Evolutionary conservation across 1,139 yeast genomes (phyloP), one percentile per base, ranked within the genome.

Genomic region (Suhomyces atakaporum): DNA sequence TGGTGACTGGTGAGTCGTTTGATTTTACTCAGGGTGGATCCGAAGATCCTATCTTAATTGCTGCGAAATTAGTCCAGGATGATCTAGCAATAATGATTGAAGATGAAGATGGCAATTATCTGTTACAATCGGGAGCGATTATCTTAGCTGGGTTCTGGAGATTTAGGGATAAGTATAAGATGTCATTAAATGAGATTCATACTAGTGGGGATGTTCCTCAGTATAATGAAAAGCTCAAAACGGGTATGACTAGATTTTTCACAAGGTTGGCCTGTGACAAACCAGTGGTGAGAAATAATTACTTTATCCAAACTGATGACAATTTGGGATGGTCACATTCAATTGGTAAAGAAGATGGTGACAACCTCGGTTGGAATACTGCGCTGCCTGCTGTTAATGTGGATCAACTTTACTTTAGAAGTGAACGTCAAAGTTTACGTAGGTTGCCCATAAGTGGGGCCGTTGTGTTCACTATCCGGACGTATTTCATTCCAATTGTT

Each of bases 341-440:
- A 0, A 79, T 81, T 50, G 87, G 87, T 10, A 63, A 73, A 38
- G 86, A 81, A 51, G 61, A 60, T 31, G 58, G 58, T 11, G 67
- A 66, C 10, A 69, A 66, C 8, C 61, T 58, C n/a, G 78, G 78
- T 16, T 73, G 84, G 83, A 66, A 74, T 54, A 75, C 85, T 0
- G 84, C 85, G 1, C 49, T 58, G n/a, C 57, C 61, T 9, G 83
- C 84, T 2, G 55, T 52, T 1, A 69, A 65, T 27, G 55, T 77
- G 6, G 60, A 58, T 12, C 67, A 70, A 42, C 57, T 80, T 25
- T 75, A 69, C 56, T 79, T 73, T 55, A 66, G 89, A 49, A 77
- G 84, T 30, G 89, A 82, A 54, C 67, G 88, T 47, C 92, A 84
- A 54, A 73, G 84, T 31, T 65, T 84, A 40, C 73, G 89, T 40